A percentile compares a stretch with the other conserved stretches of the same genome.
These are phyloP conservation scores for Gnaphalium uliginosum DNA, from an alignment of 129 eudicot species.

Conservation along the genomic window DNA sequence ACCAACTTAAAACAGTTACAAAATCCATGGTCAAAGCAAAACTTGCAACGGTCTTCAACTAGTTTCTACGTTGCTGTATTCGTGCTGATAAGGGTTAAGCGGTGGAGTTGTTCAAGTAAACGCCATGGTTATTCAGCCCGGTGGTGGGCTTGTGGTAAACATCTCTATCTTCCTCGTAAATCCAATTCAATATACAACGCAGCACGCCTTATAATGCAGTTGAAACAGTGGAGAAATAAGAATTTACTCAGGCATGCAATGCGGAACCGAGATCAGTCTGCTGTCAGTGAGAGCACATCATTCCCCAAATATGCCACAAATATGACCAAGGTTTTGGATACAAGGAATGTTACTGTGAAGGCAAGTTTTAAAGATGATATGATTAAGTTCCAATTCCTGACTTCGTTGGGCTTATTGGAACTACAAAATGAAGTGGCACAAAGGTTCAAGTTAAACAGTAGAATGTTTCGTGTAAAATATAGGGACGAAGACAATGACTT, in stretches of 20 bases:
- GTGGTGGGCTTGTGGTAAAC: slow-evolving; percentile 17
- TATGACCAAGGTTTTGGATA: neutral
- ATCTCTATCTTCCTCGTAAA: slow-evolving; percentile 6
- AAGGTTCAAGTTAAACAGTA: neutral
- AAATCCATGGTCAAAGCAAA: too few relatives aligned
- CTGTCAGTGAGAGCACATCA: neutral
- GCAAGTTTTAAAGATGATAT: neutral
- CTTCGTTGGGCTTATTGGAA: neutral
- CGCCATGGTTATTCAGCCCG: neutral
- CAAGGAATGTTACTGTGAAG: neutral
- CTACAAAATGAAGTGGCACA: neutral
- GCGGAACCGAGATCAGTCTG: neutral
- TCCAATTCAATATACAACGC: neutral
- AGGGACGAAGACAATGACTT: neutral
- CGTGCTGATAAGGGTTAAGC: slow-evolving; percentile 15
- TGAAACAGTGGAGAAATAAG: too few relatives aligned
- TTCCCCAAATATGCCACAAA: neutral
- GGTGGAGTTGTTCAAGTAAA: slow-evolving; percentile 22
- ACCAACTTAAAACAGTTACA: neutral
- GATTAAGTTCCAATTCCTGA: neutral
- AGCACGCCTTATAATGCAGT: too few relatives aligned
- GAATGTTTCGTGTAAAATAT: neutral
- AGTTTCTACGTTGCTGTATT: neutral
- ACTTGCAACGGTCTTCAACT: neutral
- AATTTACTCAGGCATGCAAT: neutral